A percentile compares a stretch with the other conserved stretches of the same genome.
Conservation (phyloP, 2,329 filamentous ascomycete species). For the Aspergillus thermomutatus region DNA sequence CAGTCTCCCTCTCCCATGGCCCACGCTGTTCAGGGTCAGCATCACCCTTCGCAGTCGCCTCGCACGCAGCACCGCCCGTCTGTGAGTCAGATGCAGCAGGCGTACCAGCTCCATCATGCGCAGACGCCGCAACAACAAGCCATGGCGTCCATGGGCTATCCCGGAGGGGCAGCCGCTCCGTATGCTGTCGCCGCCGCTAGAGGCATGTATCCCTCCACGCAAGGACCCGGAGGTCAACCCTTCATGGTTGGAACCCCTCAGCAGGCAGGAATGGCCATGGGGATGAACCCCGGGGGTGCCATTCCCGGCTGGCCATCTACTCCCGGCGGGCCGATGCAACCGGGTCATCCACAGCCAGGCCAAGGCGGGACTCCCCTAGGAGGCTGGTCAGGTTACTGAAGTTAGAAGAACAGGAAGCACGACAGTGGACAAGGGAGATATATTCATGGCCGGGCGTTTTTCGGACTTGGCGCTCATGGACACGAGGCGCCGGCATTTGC, state of each 20-base stretch:
- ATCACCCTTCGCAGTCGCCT: conserved; percentile 42
- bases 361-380: conserved; percentile 37
- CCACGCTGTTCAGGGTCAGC: conserved; percentile 29
- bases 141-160: conserved; percentile 37
- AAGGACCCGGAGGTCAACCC: conserved; percentile 31
- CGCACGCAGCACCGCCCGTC: conserved; percentile 37
- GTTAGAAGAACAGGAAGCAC: neutral
- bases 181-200: conserved; percentile 33
- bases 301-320: conserved; percentile 37
- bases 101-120: conserved; percentile 35
- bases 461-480: conserved; percentile 1
- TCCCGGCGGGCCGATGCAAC: conserved; percentile 34
- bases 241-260: conserved; percentile 35
- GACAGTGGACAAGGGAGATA: neutral
- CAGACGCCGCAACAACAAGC: conserved; percentile 32
- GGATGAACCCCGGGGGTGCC: conserved; percentile 31
- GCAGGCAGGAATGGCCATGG: conserved; percentile 34
- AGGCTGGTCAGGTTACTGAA: conserved; percentile 38
- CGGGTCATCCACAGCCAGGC: conserved; percentile 37
- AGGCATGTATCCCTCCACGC: conserved; percentile 37
- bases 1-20: conserved; percentile 37
- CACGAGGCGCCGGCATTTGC: neutral
- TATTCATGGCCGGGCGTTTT: conserved; percentile 20
- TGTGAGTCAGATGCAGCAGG: conserved; percentile 36
- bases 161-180: conserved; percentile 28